These are phyloP conservation scores for Trametes pubescens DNA, from an alignment of 1,284 basidiomycete genomes.

Conservation along the genomic window DNA sequence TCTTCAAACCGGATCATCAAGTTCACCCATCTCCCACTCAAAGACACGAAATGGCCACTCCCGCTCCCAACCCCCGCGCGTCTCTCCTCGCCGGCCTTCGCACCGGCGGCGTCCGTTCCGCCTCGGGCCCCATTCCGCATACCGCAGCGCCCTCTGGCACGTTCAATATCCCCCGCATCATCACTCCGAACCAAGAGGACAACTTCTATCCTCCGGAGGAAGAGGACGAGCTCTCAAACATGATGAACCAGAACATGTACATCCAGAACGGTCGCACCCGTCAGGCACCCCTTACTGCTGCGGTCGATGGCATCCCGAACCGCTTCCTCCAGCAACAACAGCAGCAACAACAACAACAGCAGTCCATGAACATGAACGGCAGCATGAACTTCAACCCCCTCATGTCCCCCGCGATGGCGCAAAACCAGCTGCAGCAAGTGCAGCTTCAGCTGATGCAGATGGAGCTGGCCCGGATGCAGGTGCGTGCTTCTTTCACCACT, in stretches of 20 bases:
- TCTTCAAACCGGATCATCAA: slow-evolving; percentile 33
- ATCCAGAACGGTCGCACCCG: slow-evolving; percentile 48
- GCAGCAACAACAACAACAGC: slow-evolving; percentile 59
- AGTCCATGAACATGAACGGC: slow-evolving; percentile 48
- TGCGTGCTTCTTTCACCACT: slow-evolving; percentile 41
- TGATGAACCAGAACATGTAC: slow-evolving; percentile 56
- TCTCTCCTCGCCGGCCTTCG: slow-evolving; percentile 85
- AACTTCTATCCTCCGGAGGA: slow-evolving; percentile 60
- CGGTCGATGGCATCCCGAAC: slow-evolving; percentile 71
- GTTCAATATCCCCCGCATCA: slow-evolving; percentile 65
- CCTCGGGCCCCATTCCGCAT: slow-evolving; percentile 67
- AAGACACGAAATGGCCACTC: slow-evolving; percentile 58
- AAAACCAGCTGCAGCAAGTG: slow-evolving; percentile 62
- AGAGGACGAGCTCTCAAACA: slow-evolving; percentile 63
- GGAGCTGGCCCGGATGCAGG: slow-evolving; percentile 82
- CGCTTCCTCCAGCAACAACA: slow-evolving; percentile 59
- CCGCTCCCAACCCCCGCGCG: slow-evolving; percentile 70
- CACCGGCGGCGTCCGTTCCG: slow-evolving; percentile 83
- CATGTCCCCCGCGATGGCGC: slow-evolving; percentile 49
- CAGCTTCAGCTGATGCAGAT: slow-evolving; percentile 86
- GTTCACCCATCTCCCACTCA: slow-evolving; percentile 19
- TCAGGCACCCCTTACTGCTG: slow-evolving; percentile 69
- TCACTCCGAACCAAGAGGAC: slow-evolving; percentile 51
- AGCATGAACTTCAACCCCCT: slow-evolving; percentile 59
- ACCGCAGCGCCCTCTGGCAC: slow-evolving; percentile 69